Conservation (phyloP, 768 basidiomycete genomes). For the Candolleomyces aberdarensis region DNA sequence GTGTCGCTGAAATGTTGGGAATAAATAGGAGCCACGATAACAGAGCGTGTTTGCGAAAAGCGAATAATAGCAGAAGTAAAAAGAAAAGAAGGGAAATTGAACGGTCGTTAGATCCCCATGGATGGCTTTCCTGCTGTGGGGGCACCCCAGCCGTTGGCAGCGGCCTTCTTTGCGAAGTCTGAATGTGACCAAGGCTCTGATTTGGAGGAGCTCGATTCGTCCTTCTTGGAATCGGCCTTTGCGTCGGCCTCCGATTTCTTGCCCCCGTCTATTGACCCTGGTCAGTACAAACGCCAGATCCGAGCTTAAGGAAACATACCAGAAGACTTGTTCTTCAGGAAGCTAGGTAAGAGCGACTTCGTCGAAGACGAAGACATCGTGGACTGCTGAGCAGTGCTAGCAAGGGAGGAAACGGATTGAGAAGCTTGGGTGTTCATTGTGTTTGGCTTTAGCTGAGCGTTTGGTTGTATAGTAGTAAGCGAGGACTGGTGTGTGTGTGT, state of each 20-base stretch:
- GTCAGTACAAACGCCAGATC: neutral
- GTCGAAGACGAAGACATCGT: neutral
- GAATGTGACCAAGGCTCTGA: slow-evolving; percentile 11
- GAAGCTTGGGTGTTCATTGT: neutral
- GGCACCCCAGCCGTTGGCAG: slow-evolving; percentile 17
- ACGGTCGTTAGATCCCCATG: slow-evolving; percentile 11
- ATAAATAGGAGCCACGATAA: too few relatives aligned
- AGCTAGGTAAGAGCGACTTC: neutral
- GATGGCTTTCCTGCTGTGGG: slow-evolving; percentile 19
- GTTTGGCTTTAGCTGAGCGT: neutral
- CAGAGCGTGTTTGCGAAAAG: neutral
- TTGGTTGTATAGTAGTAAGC: neutral
- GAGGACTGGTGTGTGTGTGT: too few relatives aligned
- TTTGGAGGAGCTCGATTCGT: neutral
- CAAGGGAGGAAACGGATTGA: neutral
- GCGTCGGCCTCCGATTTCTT: neutral
- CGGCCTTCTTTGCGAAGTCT: slow-evolving; percentile 15
- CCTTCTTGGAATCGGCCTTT: neutral
- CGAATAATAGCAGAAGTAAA: neutral
- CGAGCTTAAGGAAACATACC: neutral
- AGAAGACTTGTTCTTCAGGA: neutral
- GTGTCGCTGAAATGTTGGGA: too few relatives aligned
- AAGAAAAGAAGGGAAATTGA: too few relatives aligned
- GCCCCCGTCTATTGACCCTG: neutral
- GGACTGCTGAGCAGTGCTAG: neutral